These are phyloP conservation scores for Neurospora hispaniola DNA, from an alignment of 495 filamentous ascomycete species.

Conservation along the genomic window DNA sequence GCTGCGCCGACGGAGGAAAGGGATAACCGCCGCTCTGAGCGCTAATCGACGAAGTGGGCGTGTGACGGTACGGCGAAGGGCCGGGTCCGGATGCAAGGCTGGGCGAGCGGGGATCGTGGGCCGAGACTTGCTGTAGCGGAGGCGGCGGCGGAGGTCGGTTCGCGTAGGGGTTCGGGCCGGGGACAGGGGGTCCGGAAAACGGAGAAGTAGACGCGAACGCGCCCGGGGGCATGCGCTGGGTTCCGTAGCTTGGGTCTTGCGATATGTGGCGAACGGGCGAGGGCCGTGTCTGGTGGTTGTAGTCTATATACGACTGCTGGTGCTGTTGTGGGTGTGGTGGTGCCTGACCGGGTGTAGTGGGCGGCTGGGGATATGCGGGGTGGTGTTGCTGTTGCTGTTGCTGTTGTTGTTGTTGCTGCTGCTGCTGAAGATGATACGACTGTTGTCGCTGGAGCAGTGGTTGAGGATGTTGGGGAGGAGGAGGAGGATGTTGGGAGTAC, in stretches of 20 bases:
- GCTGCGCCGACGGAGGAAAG: slow-evolving; percentile 38
- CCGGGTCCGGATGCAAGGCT: slow-evolving; percentile 32
- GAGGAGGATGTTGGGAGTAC: slow-evolving; percentile 7
- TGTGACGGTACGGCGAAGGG: slow-evolving; percentile 45
- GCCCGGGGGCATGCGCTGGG: slow-evolving; percentile 11
- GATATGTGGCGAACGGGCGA: slow-evolving; percentile 31
- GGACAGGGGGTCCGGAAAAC: slow-evolving; percentile 25
- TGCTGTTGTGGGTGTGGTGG: slow-evolving; percentile 8
- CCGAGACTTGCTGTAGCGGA: slow-evolving; percentile 37
- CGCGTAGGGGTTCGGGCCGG: slow-evolving; percentile 25
- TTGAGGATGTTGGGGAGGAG: slow-evolving; percentile 9
- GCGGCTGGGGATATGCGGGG: slow-evolving; percentile 9
- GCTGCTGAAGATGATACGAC: slow-evolving; percentile 14
- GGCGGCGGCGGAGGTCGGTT: slow-evolving; percentile 38
- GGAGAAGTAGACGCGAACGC: slow-evolving; percentile 25
- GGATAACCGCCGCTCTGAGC: slow-evolving; percentile 39
- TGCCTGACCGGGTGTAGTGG: slow-evolving; percentile 37
- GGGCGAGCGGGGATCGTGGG: slow-evolving; percentile 42
- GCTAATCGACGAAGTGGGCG: slow-evolving; percentile 33
- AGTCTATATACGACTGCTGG: slow-evolving; percentile 38
- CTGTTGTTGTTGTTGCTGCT: slow-evolving; percentile 12
- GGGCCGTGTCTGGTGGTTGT: slow-evolving; percentile 28
- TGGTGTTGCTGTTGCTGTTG: slow-evolving; percentile 9
- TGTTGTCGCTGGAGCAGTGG: slow-evolving; percentile 1
- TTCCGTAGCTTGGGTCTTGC: slow-evolving; percentile 26